Percentiles rank a stretch among this genome's conserved stretches.
Evolutionary conservation across 768 basidiomycete genomes (phyloP).

Genomic region (Tephrocybe sp.): DNA sequence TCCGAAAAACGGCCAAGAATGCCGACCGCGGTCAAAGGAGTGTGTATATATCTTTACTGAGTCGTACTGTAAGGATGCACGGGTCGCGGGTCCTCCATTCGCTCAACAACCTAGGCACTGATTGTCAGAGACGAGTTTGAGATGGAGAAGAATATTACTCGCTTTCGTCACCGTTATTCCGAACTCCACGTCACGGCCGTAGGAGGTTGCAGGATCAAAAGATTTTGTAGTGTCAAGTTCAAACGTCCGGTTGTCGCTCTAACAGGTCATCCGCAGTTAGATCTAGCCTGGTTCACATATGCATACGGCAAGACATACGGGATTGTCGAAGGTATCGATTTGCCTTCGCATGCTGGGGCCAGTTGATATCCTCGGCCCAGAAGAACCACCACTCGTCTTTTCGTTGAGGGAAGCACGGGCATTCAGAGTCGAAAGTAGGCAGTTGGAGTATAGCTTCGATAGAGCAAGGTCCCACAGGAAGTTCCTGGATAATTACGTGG

Average conservation of each 20-base stretch:
- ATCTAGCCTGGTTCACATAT: background rate
- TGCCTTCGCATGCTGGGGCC: background rate
- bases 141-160: background rate
- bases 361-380: constrained; percentile 21
- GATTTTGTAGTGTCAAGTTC: constrained; percentile 9
- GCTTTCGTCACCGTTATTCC: constrained; percentile 15
- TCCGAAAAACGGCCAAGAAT: background rate
- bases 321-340: constrained; percentile 3
- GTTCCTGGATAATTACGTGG: constrained; percentile 27
- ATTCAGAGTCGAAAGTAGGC: constrained; percentile 46
- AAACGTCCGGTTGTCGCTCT: background rate
- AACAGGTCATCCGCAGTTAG: background rate
- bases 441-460: constrained; percentile 47
- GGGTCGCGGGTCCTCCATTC: constrained; percentile 8
- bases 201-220: constrained; percentile 2
- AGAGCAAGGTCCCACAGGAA: constrained; percentile 49
- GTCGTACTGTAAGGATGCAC: background rate
- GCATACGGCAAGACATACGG: background rate
- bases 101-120: constrained; percentile 8
- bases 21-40: background rate
- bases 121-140: background rate
- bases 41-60: background rate
- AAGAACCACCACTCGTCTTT: constrained; percentile 21
- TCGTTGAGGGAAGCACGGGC: constrained; percentile 34
- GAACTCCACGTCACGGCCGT: constrained; percentile 8